Evolutionary conservation across 2,329 filamentous ascomycete species (phyloP).

Genomic region (Arthrobotrys sphaeroides): DNA sequence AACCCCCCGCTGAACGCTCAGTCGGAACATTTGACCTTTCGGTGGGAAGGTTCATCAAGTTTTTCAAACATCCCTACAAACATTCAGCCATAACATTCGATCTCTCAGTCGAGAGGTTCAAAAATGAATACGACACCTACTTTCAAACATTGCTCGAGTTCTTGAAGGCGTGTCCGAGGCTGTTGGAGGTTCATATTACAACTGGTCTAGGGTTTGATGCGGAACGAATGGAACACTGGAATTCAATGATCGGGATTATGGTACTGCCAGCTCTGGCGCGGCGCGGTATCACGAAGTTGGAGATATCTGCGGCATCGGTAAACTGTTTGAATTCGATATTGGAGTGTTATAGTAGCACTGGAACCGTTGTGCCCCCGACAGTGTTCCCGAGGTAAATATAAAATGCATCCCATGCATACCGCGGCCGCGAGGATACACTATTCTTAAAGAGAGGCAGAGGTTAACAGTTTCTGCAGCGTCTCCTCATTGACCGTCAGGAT

Average conservation of each 20-base stretch:
- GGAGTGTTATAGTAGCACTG: neutral
- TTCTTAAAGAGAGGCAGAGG: no score
- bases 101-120: neutral
- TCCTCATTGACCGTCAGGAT: neutral
- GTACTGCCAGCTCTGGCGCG: neutral
- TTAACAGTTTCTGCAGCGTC: no score
- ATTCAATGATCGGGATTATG: neutral
- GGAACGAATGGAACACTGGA: neutral
- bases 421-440: no score
- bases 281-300: neutral
- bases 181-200: neutral
- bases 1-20: no score
- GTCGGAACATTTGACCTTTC: no score
- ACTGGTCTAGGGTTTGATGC: neutral
- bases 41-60: no score
- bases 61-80: no score
- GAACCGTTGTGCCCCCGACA: neutral
- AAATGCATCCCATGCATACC: no score
- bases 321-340: neutral
- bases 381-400: neutral
- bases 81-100: neutral
- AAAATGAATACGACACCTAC: neutral
- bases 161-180: neutral
- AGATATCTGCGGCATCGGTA: neutral
- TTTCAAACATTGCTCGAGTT: neutral